Base-by-base conservation (phyloP, 2,329 filamentous ascomycete genomes). In the Colletotrichum plurivorum region DNA sequence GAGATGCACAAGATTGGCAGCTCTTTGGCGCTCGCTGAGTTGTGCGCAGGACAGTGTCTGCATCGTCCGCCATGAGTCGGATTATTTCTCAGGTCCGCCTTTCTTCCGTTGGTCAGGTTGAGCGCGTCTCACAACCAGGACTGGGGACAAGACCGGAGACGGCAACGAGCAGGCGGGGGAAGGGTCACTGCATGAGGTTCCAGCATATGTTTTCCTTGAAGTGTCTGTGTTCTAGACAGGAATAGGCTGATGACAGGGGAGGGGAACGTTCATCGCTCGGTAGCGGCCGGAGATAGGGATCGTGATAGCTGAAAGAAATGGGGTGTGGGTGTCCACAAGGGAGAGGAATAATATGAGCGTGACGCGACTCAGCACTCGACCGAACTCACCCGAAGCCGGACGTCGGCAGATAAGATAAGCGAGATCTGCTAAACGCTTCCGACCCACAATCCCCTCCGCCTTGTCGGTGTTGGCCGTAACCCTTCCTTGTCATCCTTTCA, bases 21-120 rank as follows among this genome's bases (percentile, higher is more conserved):
- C 71, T 74, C 2, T 72, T 71, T 10, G 75, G 75, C 5, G 72
- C 72, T 41, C 72, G 62, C 63, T 77, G 75, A 1, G 74, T 73
- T 20, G 68, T 70, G 8, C 73, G 59, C 27, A 72, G 57, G 48
- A 36, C 13, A 9, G 43, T 25, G 31, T 9, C 27, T 20, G 48
- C 7, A 27, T 27, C 16, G 18, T 41, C 61, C 39, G 25, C 22
- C 46, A 52, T 61, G 31, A 18, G 15, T 51, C 18, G 15, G 36
- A 39, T 22, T 9, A 10, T 43, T 43, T 43, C 41, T 43, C 16
- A 5, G 13, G 12, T 1, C 15, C 41, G 5, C 16, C 41, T 43
- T 15, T 15, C 16, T 15, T 43, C 4, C 41, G 13, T n/a, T 43
- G 6, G 13, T 15, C 41, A 36, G 31, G 31, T 43, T 7, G 41